Evolutionary conservation across 176 grass and related monocot genomes (phyloP).

Genomic region (Ananas comosus): DNA sequence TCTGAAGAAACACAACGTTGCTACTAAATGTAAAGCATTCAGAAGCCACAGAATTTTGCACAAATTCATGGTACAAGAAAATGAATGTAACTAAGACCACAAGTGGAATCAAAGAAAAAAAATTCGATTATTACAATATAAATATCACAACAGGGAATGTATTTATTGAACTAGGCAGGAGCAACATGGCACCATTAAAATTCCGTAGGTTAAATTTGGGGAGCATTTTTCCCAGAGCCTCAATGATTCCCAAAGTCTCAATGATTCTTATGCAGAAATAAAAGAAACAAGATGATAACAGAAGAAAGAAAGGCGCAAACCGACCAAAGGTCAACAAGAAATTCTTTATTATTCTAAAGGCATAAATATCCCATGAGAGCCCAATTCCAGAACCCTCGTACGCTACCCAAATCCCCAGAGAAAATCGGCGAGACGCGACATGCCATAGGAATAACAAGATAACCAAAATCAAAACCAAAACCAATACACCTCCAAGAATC

Average conservation of each 20-base stretch:
- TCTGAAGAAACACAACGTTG: constrained; percentile 27
- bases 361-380: neutral
- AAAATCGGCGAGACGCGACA: neutral
- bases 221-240: neutral
- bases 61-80: neutral
- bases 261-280: neutral
- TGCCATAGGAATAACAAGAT: neutral
- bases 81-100: neutral
- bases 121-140: no score
- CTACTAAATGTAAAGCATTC: neutral
- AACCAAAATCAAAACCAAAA: neutral
- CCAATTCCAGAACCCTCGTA: neutral
- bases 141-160: no score
- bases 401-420: neutral
- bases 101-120: neutral
- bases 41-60: neutral
- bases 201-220: no score
- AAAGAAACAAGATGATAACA: constrained; percentile 16
- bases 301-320: neutral
- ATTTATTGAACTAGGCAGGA: no score
- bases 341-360: neutral
- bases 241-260: neutral
- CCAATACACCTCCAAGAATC: neutral
- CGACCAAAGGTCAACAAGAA: no score
- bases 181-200: no score